Evolutionary conservation across 495 filamentous ascomycete species (phyloP).

Genomic region (Cercophora sp.): DNA sequence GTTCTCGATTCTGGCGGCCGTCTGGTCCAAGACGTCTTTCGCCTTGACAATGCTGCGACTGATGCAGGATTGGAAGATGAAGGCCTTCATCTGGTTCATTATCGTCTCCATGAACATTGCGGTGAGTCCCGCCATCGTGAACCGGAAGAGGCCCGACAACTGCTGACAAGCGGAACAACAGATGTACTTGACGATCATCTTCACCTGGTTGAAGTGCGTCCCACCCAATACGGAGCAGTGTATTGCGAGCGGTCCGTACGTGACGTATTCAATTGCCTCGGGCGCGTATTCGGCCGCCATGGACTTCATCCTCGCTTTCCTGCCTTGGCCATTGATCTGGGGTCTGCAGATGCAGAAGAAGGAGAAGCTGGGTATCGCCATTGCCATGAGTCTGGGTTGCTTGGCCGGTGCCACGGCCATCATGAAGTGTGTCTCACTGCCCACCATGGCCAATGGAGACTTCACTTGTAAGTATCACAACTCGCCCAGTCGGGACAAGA

Average conservation of each 20-base stretch:
- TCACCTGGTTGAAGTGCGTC: neutral
- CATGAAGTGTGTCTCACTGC: neutral
- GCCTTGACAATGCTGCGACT: conserved; percentile 7
- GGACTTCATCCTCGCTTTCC: neutral
- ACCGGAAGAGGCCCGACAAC: no score
- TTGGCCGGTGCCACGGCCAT: neutral
- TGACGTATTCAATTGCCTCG: neutral
- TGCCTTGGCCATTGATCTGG: conserved; percentile 1
- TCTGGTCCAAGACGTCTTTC: conserved; percentile 24
- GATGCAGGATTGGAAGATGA: neutral
- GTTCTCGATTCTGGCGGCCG: conserved; percentile 19
- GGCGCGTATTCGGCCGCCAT: neutral
- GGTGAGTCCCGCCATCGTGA: neutral
- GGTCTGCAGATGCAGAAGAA: neutral
- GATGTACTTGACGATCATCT: neutral
- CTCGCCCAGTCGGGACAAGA: no score
- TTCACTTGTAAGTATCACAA: neutral
- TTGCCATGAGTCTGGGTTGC: neutral
- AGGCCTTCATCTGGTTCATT: neutral
- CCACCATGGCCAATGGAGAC: neutral
- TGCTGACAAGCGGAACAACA: neutral
- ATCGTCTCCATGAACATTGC: neutral
- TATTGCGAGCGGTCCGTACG: neutral
- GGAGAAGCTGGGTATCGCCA: conserved; percentile 1
- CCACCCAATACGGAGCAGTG: no score